Base-by-base conservation (phyloP, 345 rosid species). In the Bruguiera sexangula region DNA sequence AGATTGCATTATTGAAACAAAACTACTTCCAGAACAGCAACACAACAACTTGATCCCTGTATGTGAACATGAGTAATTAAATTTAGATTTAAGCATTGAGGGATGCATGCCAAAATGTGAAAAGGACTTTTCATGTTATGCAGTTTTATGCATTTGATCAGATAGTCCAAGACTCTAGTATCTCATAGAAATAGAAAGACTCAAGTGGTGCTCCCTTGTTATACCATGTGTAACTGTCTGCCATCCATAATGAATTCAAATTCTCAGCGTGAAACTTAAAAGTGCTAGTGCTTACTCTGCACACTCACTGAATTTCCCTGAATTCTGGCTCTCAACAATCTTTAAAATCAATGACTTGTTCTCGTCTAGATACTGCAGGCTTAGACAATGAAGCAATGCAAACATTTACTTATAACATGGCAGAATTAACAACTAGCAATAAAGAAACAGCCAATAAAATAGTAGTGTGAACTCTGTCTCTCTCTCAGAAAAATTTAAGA, bases 311-410 rank as follows among this genome's bases (percentile, higher is more conserved):
- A 92, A 81, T 76, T 96, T 92, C 72, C 99, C 99, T 0, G 96
- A 86, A 81, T 85, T 96, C 83, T 96, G 99, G 85, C 97, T 90
- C 83, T 96, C 99, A 54, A 96, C 99, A 19, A 96, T 96, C 94
- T 96, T 96, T 87, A 96, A 81, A 82, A 96, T 96, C 94, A 96
- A 82, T 0, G 99, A 96, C 84, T 96, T 96, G 93, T 96, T 96
- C 85, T 96, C 99, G 66, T 96, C 99, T 68, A 96, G 85, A 83
- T 90, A 96, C 99, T 96, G 89, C 83, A 85, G 24, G 59, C 61
- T 75, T 59, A 72, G 54, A 63, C 31, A 60, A 19, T 19, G 20
- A 3, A 31, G 32, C 5, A 13, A 13, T 13, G 50, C 16, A 55
- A 56, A 56, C 0, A n/a, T 55, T 21, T 22, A 21, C 26, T 21